Evolutionary conservation across 2,329 filamentous ascomycete species (phyloP).

Genomic region (Leptosphaerulina australis): DNA sequence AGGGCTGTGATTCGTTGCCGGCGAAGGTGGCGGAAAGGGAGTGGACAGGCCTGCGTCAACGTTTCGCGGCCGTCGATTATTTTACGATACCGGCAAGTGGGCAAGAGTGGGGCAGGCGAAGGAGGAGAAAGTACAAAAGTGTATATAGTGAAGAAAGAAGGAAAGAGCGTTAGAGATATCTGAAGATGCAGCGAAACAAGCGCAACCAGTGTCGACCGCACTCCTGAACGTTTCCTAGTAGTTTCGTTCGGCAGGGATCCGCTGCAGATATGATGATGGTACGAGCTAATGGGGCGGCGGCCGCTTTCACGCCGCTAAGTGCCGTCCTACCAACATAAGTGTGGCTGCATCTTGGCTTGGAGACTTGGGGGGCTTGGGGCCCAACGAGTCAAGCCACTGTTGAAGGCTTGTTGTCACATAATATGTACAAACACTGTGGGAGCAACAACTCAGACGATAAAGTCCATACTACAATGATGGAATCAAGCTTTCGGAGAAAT

Average conservation of each 20-base stretch:
- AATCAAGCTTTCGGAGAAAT: background rate
- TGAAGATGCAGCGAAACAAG: constrained; percentile 5
- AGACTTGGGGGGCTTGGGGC: background rate
- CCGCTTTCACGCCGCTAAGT: constrained; percentile 18
- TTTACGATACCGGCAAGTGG: constrained; percentile 1
- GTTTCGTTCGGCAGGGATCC: constrained; percentile 16
- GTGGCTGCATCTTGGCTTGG: constrained; percentile 5
- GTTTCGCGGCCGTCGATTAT: constrained; percentile 2
- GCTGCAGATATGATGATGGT: constrained; percentile 13
- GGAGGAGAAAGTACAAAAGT: constrained; percentile 5
- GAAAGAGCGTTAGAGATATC: constrained; percentile 21
- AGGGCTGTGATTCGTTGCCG: constrained; percentile 7
- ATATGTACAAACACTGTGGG: background rate
- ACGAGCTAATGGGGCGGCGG: constrained; percentile 16
- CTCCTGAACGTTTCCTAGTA: constrained; percentile 16
- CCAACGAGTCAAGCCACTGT: background rate
- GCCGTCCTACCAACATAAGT: constrained; percentile 8
- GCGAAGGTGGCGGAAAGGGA: constrained; percentile 3
- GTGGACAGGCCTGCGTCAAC: constrained; percentile 9
- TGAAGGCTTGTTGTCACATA: background rate
- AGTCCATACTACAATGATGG: background rate
- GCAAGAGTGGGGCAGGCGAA: background rate
- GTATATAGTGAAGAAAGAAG: constrained; percentile 17
- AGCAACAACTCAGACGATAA: too few relatives aligned
- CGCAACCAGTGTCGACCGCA: constrained; percentile 16